These are phyloP conservation scores for Pneumocystis wakefieldiae DNA, from an alignment of 1,139 yeast species.

Conservation along the genomic window DNA sequence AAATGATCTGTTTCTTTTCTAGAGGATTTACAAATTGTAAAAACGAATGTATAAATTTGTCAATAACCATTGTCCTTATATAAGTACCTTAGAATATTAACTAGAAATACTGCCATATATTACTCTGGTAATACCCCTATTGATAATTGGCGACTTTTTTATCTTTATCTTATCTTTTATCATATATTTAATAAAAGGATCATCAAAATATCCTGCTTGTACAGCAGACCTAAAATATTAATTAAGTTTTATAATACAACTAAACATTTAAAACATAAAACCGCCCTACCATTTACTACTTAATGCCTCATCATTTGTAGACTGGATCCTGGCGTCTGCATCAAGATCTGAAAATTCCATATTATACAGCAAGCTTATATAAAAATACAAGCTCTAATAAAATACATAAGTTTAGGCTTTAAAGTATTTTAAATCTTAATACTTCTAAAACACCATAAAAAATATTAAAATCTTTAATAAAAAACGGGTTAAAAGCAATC, in stretches of 20 bases:
- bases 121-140: conserved; percentile 27
- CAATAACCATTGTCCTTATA: conserved; percentile 52
- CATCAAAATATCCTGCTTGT: conserved; percentile 39
- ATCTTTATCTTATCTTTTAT: conserved; percentile 23
- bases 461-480: neutral
- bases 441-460: neutral
- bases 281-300: conserved; percentile 36
- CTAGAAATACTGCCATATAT: neutral
- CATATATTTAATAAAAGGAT: conserved; percentile 34
- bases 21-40: conserved; percentile 22
- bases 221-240: conserved; percentile 33
- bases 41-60: conserved; percentile 38
- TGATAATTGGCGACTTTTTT: conserved; percentile 48
- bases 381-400: too few species aligned
- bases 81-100: conserved; percentile 51
- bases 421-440: neutral
- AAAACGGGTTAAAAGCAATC: too few species aligned
- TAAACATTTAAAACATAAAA: neutral
- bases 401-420: too few species aligned
- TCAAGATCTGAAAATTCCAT: neutral
- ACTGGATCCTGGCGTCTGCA: conserved; percentile 28
- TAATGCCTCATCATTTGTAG: conserved; percentile 78
- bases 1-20: conserved; percentile 44
- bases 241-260: neutral
- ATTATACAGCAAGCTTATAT: neutral